Evolutionary conservation across 495 filamentous ascomycete species (phyloP).

Genomic region (Hypomontagnella submonticulosa): DNA sequence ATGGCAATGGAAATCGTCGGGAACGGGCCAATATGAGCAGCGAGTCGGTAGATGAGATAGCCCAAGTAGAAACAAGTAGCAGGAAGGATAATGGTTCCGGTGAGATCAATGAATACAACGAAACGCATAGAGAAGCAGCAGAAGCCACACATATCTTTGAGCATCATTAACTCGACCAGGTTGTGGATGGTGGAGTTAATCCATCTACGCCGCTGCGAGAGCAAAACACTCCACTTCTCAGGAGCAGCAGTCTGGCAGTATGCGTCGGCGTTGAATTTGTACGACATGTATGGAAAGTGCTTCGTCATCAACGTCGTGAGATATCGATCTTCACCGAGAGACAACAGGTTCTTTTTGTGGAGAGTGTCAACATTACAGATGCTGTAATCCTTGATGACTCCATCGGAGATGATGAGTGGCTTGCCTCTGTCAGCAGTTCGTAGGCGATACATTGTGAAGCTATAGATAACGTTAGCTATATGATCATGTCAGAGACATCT

Average conservation of each 20-base stretch:
- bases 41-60: constrained; percentile 87
- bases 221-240: constrained; percentile 88
- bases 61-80: constrained; percentile 89
- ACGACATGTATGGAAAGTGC: constrained; percentile 93
- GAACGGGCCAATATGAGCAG: constrained; percentile 76
- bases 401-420: constrained; percentile 90
- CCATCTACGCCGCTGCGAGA: constrained; percentile 96
- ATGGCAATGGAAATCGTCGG: constrained; percentile 88
- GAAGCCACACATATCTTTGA: constrained; percentile 96
- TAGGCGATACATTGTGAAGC: constrained; percentile 98
- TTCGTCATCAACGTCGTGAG: constrained; percentile 98
- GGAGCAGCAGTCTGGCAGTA: constrained; percentile 93
- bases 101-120: constrained; percentile 93
- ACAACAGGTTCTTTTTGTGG: constrained; percentile 97
- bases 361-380: constrained; percentile 91
- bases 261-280: constrained; percentile 94
- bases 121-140: constrained; percentile 99
- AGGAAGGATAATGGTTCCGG: constrained; percentile 92
- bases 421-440: constrained; percentile 91
- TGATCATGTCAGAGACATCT: not conserved
- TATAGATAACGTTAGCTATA: constrained; percentile 58
- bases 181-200: constrained; percentile 99
- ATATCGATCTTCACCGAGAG: constrained; percentile 96
- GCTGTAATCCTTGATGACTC: constrained; percentile 86
- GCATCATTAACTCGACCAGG: constrained; percentile 83